phyloP scores from a whole-genome alignment of 768 basidiomycete species.

The Hortiboletus campestris region DNA sequence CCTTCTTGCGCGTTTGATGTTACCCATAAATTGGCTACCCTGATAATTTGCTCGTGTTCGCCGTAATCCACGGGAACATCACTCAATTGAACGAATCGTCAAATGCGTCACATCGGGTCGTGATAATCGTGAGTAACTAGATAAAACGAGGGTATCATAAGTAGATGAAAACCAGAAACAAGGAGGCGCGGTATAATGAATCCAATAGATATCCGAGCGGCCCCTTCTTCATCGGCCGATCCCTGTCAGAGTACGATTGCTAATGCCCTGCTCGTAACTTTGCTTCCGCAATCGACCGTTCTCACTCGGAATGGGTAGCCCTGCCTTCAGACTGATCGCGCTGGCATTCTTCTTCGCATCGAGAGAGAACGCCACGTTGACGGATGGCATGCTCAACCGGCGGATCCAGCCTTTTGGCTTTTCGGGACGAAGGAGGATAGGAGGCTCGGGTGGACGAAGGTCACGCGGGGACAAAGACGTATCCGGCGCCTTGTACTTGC shows the following conservation, averaged over 20 bases:
- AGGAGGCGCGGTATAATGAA: slow-evolving; percentile 1
- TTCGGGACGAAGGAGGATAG: slow-evolving; percentile 47
- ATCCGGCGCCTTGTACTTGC: slow-evolving; percentile 47
- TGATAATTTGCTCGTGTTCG: neutral
- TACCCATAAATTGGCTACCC: slow-evolving; percentile 2
- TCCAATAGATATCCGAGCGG: neutral
- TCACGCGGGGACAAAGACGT: slow-evolving; percentile 29
- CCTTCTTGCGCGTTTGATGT: neutral
- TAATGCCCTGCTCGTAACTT: slow-evolving; percentile 35
- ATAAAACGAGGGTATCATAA: slow-evolving; percentile 6
- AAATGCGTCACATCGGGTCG: neutral
- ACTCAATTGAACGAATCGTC: neutral
- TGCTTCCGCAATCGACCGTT: slow-evolving; percentile 45
- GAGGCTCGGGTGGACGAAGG: slow-evolving; percentile 42
- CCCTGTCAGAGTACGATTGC: slow-evolving; percentile 54
- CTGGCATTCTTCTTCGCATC: slow-evolving; percentile 57
- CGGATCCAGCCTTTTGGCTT: slow-evolving; percentile 75
- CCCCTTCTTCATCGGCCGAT: slow-evolving; percentile 35
- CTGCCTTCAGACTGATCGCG: slow-evolving; percentile 36
- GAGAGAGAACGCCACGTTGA: slow-evolving; percentile 57
- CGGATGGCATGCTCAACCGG: slow-evolving; percentile 70
- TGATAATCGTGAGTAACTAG: slow-evolving; percentile 2
- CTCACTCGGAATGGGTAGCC: slow-evolving; percentile 39
- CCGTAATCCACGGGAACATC: neutral
- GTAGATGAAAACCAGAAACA: neutral